Conservation (phyloP, 2,329 filamentous ascomycete species). For the Ilyonectria sp. region DNA sequence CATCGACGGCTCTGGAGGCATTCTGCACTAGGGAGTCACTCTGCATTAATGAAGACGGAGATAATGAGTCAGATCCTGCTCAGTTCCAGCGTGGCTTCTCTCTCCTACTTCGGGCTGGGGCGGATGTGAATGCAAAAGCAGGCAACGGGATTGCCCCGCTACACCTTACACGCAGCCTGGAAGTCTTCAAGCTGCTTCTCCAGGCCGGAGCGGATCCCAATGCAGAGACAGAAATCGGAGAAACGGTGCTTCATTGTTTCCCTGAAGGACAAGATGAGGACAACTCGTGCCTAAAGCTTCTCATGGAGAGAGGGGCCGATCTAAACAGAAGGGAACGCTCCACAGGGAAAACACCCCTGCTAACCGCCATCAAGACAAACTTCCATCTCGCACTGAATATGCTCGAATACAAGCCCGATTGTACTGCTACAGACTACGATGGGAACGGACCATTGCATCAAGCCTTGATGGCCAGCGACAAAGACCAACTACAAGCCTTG, state of each 20-base stretch:
- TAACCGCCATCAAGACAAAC: background rate
- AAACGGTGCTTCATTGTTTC: slow-evolving; percentile 7
- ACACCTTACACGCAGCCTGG: background rate
- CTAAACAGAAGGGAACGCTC: slow-evolving; percentile 9
- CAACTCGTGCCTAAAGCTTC: background rate
- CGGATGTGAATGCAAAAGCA: slow-evolving; percentile 4
- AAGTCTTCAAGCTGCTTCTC: slow-evolving; percentile 1
- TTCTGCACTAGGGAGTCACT: background rate
- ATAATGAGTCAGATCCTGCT: background rate
- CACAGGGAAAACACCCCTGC: background rate
- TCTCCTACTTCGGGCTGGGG: slow-evolving; percentile 12
- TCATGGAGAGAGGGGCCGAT: slow-evolving; percentile 3
- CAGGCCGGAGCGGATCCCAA: slow-evolving; percentile 15
- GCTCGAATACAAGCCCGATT: background rate
- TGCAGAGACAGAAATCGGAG: background rate
- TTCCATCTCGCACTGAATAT: background rate
- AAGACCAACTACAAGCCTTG: background rate
- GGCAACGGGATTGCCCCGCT: slow-evolving; percentile 2
- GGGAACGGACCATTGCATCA: slow-evolving; percentile 16
- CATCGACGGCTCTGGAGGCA: background rate
- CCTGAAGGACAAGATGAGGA: background rate
- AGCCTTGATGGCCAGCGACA: background rate
- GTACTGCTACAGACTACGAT: background rate
- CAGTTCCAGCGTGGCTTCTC: slow-evolving; percentile 1
- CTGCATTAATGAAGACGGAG: too few relatives aligned